Conservation (phyloP, 345 rosid species). For the Eucalyptus decipiens region DNA sequence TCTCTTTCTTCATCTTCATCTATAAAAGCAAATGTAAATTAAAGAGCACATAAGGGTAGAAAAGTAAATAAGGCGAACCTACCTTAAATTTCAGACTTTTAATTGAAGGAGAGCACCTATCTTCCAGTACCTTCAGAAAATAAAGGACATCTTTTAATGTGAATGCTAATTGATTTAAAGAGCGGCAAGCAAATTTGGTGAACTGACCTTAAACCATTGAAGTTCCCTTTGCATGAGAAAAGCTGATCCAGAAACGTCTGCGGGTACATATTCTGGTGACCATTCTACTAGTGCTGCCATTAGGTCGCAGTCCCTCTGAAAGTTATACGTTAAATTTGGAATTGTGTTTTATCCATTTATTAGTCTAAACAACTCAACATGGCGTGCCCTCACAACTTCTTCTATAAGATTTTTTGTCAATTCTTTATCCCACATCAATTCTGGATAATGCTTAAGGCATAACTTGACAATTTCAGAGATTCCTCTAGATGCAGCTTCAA, state of each 20-base stretch:
- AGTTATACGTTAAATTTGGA: background rate
- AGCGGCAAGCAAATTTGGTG: background rate
- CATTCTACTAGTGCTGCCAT: background rate
- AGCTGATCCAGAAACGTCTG: background rate
- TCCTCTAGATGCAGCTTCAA: background rate
- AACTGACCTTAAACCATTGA: background rate
- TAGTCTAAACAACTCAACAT: background rate
- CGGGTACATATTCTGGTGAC: background rate
- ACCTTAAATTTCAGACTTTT: too few species aligned
- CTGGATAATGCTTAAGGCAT: background rate
- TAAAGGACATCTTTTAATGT: too few species aligned
- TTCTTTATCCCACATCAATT: background rate
- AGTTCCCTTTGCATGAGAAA: background rate
- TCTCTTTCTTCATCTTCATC: background rate
- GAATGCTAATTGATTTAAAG: background rate
- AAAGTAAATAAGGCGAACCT: too few species aligned
- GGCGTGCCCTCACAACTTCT: background rate
- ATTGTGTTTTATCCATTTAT: too few species aligned
- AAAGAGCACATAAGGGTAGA: background rate
- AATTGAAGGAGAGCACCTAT: too few species aligned
- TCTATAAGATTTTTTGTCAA: background rate
- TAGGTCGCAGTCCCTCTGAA: background rate
- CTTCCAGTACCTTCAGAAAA: background rate
- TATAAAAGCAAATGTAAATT: background rate
- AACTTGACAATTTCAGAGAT: background rate